Base-by-base conservation (phyloP, 106 monocot genomes). In the Phalaenopsis aphrodite region DNA sequence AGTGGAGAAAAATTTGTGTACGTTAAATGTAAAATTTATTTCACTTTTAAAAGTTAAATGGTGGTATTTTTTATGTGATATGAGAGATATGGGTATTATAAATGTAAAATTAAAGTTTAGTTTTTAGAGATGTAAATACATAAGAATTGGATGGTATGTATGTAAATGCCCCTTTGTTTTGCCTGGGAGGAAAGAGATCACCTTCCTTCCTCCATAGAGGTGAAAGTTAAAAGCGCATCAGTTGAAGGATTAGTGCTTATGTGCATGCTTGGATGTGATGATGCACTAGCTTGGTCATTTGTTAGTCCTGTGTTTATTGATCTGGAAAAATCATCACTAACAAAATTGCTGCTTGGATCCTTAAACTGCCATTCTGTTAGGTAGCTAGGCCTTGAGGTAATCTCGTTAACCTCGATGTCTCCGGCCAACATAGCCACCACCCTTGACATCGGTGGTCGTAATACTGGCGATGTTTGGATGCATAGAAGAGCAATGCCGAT, bases 381-480 rank as follows among this genome's bases (percentile, higher is more conserved):
- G 79, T 97, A 94, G 55, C 85, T 82, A 38, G 94, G 97, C 80
- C 78, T 92, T 55, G 85, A 64, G 15, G 61, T 82, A 41, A 94
- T 87, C 18, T 90, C 83, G 2, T 77, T 64, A 42, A 94, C 79
- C 58, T 90, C 94, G 0, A 78, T 42, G 49, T 97, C 97, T n/a
- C 97, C 94, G 0, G 86, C 24, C 12, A 97, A 83, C 94, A 94
- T 97, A 8, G 94, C 86, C 39, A 97, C 94, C 57, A 88, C 92
- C 42, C 94, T 84, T 21, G 97, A 94, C 97, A 97, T 97, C 2
- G 87, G 61, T 4, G 94, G 97, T 12, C 97, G 87, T 37, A 86
- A 87, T 76, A 48, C 39, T 0, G 89, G 92, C 19, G 92, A 87
- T 46, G 86, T 83, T 48, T 97, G 97, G 5, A 89, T 97, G 89